Evolutionary conservation across 2,329 filamentous ascomycete species (phyloP), one percentile per base, ranked within the genome.

Genomic region (Chaetomiaceae sp.): DNA sequence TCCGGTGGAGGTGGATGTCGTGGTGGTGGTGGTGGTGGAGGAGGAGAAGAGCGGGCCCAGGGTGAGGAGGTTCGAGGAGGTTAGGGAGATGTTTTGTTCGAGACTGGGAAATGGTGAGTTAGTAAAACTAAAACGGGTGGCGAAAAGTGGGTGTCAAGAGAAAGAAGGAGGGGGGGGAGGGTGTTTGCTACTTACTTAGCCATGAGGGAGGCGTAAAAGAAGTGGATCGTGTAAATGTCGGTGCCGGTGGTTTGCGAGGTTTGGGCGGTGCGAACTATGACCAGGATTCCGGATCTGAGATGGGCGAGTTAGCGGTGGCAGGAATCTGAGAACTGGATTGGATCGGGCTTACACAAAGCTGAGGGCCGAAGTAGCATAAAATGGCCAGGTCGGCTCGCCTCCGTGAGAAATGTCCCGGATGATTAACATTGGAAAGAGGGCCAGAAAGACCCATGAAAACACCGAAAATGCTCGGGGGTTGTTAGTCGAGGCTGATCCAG

Each of bases 41-140:
- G 52, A 45, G 37, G 61, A 61, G 56, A 66, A 67, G 27, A 71
- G 61, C 3, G 67, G 59, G 2, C 67, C 63, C 23, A 71, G 60
- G 21, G 67, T 65, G 1, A 72, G 59, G 11, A 71, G 59, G 55
- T 72, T 72, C 33, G 70, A 66, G 8, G 69, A 63, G 9, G 69
- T 55, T 23, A 73, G 67, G 51, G 66, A 64, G n/a, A 71, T 43
- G 59, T 71, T 73, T 50, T 70, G 66, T 47, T 71, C 66, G 10
- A 71, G 61, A 5, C 67, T 68, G 38, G 9, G n/a, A 38, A 33
- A 14, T 44, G 36, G 25, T n/a, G 30, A 10, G 32, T 14, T 30
- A 18, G 40, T 13, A n/a, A n/a, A n/a, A n/a, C n/a, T n/a, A n/a
- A n/a, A n/a, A n/a, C n/a, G n/a, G n/a, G n/a, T n/a, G n/a, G n/a